Evolutionary conservation across 805 yeast genomes (phyloP), one percentile per base, ranked within the genome.

Genomic region (Ogataea paraovalis): DNA sequence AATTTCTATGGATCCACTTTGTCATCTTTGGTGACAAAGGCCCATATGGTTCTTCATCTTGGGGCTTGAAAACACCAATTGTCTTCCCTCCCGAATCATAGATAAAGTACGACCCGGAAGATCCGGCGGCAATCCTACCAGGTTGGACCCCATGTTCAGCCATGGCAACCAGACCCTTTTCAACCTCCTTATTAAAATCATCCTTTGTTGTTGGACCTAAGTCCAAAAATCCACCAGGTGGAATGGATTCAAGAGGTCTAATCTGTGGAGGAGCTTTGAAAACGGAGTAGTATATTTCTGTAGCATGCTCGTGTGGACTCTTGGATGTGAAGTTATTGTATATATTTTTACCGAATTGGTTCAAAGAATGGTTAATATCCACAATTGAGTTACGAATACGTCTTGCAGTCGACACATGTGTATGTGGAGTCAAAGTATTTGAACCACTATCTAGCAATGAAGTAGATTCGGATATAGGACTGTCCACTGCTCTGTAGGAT

Each of bases 11-110:
- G 3, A 83, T 60, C 90, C 91, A 85, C 64, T 85, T 85, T 1
- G 86, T 78, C 89, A 90, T 82, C 60, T 85, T 85, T 1, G 91
- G 90, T 3, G 86, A 79, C 44, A 85, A 58, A 1, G 89, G 87
- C 0, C 90, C 91, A 58, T 85, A 85, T 0, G 90, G 91, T 55
- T 85, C 90, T 61, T 85, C 91, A 62, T 84, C 89, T 58, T 83
- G 83, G 4, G 91, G 91, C 60, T 85, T 85, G 69, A 85, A 85
- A 2, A 85, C 81, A 0, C 83, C 90, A 14, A 73, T 73, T 12
- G 72, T 72, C 38, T 65, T 55, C 30, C 65, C 62, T 1, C 51
- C 28, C 1, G 67, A 50, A 41, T 69, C 66, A 49, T 67, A 72
- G 1, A 83, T 69, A 59, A 84, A 85, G 58, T 84, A 84, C 45